Base-by-base conservation (phyloP, 148 eudicot species). In the Spergularia bocconei region DNA sequence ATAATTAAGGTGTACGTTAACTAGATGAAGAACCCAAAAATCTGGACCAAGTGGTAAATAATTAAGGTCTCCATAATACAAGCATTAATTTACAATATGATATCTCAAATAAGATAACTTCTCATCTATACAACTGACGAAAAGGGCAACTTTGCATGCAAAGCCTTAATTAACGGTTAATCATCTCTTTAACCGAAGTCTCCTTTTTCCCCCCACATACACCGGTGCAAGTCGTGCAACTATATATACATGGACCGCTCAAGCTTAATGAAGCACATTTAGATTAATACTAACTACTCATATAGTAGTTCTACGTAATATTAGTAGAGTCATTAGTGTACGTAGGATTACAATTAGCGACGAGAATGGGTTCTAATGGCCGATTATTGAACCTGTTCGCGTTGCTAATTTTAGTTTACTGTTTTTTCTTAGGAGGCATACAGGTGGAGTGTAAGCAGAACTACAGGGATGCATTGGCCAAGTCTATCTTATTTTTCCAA, bases 401-500 rank as follows among this genome's bases (percentile, higher is more conserved):
- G 69, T 61, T 67, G 74, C 67, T 66, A 7, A 57, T 75, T 52
- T 70, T 80, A 13, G 63, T 52, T 29, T 75, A 15, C 39, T 70
- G 75, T 56, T 75, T 44, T 67, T 47, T 59, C 33, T 44, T 67
- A 57, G 71, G 81, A 58, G 62, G 83, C 53, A 77, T 39, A 16
- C 6, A 1, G 11, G 86, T 73, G 3, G 68, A 85, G 38, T 86
- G 76, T 13, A 71, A 50, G 53, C 93, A 85, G 0, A 80, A 95
- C 72, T 95, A 95, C 80, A 84, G 60, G 59, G 98, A 90, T 11
- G 98, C 98, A 39, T 77, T 95, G 48, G 85, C 90, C 8, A 95
- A 95, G 70, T 90, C 98, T 67, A 83, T 95, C 44, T 58, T 92
- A 76, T 95, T 90, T 82, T 95, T 95, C 68, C 88, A 92, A 76